phyloP scores from a whole-genome alignment of 164 flowering plant species.

The Litsea cubeba region DNA sequence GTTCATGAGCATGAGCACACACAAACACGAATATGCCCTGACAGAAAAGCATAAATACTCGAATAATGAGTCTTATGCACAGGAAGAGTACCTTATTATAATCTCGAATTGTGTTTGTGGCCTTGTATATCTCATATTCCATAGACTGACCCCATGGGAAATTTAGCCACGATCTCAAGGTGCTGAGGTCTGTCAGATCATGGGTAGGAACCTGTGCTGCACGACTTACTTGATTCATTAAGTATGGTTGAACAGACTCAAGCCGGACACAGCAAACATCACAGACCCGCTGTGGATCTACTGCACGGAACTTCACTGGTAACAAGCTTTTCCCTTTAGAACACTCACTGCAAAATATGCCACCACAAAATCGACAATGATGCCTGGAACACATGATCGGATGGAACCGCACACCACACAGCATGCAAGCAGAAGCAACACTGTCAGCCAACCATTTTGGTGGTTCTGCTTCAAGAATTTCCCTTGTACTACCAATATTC shows the following conservation, averaged over 20 bases:
- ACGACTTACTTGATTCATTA: slow-evolving; percentile 86
- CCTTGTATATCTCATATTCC: slow-evolving; percentile 97
- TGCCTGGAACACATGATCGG: slow-evolving; percentile 95
- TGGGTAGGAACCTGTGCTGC: slow-evolving; percentile 92
- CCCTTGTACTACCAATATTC: slow-evolving; percentile 46
- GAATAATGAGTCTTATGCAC: not conserved
- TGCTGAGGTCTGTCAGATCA: slow-evolving; percentile 94
- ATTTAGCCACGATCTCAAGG: slow-evolving; percentile 93
- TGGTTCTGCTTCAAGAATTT: slow-evolving; percentile 84
- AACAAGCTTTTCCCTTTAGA: slow-evolving; percentile 82
- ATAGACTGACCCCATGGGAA: slow-evolving; percentile 96
- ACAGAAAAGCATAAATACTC: no score
- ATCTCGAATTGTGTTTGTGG: slow-evolving; percentile 73
- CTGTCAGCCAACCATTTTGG: slow-evolving; percentile 98
- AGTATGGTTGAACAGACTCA: slow-evolving; percentile 72
- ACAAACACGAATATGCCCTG: no score
- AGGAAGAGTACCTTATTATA: slow-evolving; percentile 54
- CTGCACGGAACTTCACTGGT: slow-evolving; percentile 63
- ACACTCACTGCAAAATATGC: slow-evolving; percentile 82
- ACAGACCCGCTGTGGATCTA: slow-evolving; percentile 80
- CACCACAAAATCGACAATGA: slow-evolving; percentile 95
- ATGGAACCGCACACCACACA: slow-evolving; percentile 83
- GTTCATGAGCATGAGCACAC: no score
- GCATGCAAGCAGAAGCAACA: slow-evolving; percentile 86
- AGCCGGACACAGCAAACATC: slow-evolving; percentile 92